Percentiles rank a stretch among this genome's conserved stretches.
These are phyloP conservation scores for Bipolaris bicolor DNA, from an alignment of 2,329 filamentous ascomycete species.

Conservation along the genomic window DNA sequence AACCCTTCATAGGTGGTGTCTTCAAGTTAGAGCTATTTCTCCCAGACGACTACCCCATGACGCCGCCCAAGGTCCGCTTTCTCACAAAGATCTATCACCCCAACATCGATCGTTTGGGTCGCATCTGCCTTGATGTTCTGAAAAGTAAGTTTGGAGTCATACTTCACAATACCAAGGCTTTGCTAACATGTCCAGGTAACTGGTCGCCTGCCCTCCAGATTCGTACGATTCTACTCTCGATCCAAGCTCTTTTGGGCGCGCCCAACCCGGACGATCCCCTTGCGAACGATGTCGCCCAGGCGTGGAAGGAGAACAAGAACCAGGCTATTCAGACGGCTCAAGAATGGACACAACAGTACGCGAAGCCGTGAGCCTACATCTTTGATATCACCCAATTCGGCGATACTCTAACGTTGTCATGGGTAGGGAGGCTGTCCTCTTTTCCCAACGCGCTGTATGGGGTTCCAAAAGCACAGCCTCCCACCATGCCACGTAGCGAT, in stretches of 20 bases:
- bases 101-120: slow-evolving; percentile 96
- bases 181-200: slow-evolving; percentile 69
- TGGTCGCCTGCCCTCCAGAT: slow-evolving; percentile 99
- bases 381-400: not conserved
- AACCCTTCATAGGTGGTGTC: slow-evolving; percentile 66
- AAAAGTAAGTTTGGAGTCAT: slow-evolving; percentile 72
- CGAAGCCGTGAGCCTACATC: slow-evolving; percentile 49
- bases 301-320: slow-evolving; percentile 95
- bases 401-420: not conserved
- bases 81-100: slow-evolving; percentile 99
- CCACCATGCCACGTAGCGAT: not conserved
- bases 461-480: slow-evolving; percentile 1
- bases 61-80: slow-evolving; percentile 96
- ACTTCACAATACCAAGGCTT: not conserved
- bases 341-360: slow-evolving; percentile 89
- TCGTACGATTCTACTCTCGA: slow-evolving; percentile 96
- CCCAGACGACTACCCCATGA: slow-evolving; percentile 99
- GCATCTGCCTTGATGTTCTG: slow-evolving; percentile 95
- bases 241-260: slow-evolving; percentile 93
- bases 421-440: not conserved
- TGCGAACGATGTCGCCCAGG: slow-evolving; percentile 95
- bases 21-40: slow-evolving; percentile 98
- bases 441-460: not conserved
- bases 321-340: slow-evolving; percentile 89
- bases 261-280: slow-evolving; percentile 99